Base-by-base conservation (phyloP, 1,139 yeast genomes). In the Scheffersomyces titani region DNA sequence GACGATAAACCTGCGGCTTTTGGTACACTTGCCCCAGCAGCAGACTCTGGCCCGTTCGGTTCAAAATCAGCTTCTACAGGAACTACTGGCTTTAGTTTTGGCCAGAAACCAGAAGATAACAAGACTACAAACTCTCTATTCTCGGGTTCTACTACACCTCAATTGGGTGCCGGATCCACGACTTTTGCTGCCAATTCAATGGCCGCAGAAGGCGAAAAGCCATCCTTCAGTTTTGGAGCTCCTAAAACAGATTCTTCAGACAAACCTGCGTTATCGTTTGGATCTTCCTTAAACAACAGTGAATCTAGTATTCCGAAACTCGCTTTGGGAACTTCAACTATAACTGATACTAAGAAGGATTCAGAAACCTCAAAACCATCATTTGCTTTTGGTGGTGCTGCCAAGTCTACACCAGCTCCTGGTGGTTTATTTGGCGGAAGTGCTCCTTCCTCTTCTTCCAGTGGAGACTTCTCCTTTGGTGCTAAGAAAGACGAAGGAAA, bases 21-120 rank as follows among this genome's bases (percentile, higher is more conserved):
- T 19, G 18, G 18, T 19, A 44, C 46, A 16, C 45, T 40, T 3
- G 46, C 18, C 50, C 20, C 24, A 19, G 50, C 50, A 30, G 22
- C 57, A 20, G 57, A 61, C 45, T 65, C 64, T 49, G 56, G 57
- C 55, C 7, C 55, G 47, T 47, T 53, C 59, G 47, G 63, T 47
- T 48, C 18, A 59, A 60, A 40, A 61, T 61, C 59, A 18, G 61
- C 61, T 40, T 57, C 68, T 40, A 73, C 24, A 18, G 6, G 63
- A 65, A 3, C 13, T 19, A 7, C 49, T 19, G 49, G 49, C 13
- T 46, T 46, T 4, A 22, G 53, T 54, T 49, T 57, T 56, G 13
- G 59, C 55, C 2, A 20, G n/a, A 57, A 59, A 49, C 18, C 58
- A 19, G 58, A 54, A 20, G 55, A 54, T 19, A 51, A 53, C n/a